These are phyloP conservation scores for Diaporthe citrichinensis DNA, from an alignment of 2,329 filamentous ascomycete genomes.

Conservation along the genomic window DNA sequence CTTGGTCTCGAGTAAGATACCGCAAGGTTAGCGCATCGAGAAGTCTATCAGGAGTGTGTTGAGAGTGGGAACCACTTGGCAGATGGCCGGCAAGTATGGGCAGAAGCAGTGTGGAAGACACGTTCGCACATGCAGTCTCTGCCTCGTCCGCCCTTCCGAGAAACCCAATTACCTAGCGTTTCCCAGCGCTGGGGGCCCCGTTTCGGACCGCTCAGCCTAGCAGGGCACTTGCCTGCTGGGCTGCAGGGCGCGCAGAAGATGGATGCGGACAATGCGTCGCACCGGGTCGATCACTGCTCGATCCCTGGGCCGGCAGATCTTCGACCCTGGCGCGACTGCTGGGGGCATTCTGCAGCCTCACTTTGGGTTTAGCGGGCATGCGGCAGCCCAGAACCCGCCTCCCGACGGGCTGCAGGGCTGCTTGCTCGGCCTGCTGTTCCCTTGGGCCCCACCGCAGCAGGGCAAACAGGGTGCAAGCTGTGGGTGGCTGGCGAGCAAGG, in stretches of 20 bases:
- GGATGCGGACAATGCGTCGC: constrained; percentile 21
- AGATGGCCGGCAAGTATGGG: background rate
- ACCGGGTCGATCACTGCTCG: constrained; percentile 32
- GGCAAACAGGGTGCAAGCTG: constrained; percentile 17
- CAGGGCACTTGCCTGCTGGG: constrained; percentile 25
- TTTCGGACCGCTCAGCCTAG: constrained; percentile 33
- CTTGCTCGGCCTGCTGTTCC: background rate
- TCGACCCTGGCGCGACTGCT: constrained; percentile 20
- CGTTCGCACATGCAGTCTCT: background rate
- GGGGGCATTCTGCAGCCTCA: constrained; percentile 28
- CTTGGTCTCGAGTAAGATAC: background rate
- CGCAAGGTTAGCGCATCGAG: constrained; percentile 5
- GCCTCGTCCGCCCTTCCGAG: constrained; percentile 19
- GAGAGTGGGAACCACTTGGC: background rate
- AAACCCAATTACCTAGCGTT: constrained; percentile 26
- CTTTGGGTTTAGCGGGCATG: constrained; percentile 18
- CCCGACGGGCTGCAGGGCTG: constrained; percentile 26
- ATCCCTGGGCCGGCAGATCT: constrained; percentile 28
- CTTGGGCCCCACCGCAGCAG: constrained; percentile 14
- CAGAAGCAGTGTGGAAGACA: background rate
- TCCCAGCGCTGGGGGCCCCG: constrained; percentile 31
- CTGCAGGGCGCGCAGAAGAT: constrained; percentile 19
- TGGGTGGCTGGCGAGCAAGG: constrained; percentile 20
- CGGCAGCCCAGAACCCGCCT: constrained; percentile 12
- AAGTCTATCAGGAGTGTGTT: background rate